Percentiles rank a stretch among this genome's conserved stretches.
Conservation (phyloP, 176 grass and related monocot species). For the Oryza longistaminata region DNA sequence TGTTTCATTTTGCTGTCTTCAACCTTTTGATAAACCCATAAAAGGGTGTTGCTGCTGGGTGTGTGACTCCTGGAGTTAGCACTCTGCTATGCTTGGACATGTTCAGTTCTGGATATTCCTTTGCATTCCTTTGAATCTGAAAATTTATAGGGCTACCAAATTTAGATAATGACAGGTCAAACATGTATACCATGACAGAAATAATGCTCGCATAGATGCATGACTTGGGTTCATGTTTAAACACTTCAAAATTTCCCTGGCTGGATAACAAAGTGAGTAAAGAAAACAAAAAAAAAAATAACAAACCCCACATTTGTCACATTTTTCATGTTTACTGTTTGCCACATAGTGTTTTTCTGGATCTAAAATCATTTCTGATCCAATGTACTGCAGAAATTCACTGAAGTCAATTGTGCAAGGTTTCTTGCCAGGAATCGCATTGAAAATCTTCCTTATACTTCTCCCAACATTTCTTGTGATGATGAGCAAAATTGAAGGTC, state of each 20-base stretch:
- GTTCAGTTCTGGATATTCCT: neutral
- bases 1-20: neutral
- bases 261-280: neutral
- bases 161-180: neutral
- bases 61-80: neutral
- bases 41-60: neutral
- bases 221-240: neutral
- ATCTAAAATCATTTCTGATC: constrained; percentile 25
- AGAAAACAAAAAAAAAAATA: neutral
- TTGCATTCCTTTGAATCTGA: neutral
- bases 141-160: neutral
- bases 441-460: constrained; percentile 90
- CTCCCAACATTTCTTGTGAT: constrained; percentile 89
- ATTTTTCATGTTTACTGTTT: neutral
- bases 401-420: constrained; percentile 82
- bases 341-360: constrained; percentile 14
- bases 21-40: neutral
- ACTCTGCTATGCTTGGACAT: neutral
- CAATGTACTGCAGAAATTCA: constrained; percentile 69
- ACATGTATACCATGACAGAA: neutral
- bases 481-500: constrained; percentile 95
- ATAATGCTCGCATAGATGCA: neutral
- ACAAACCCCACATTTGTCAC: neutral
- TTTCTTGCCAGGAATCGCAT: constrained; percentile 83
- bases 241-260: neutral